A percentile compares a stretch with the other conserved stretches of the same genome.
Conservation (phyloP, 768 basidiomycete genomes). For the Suillus cothurnatus region DNA sequence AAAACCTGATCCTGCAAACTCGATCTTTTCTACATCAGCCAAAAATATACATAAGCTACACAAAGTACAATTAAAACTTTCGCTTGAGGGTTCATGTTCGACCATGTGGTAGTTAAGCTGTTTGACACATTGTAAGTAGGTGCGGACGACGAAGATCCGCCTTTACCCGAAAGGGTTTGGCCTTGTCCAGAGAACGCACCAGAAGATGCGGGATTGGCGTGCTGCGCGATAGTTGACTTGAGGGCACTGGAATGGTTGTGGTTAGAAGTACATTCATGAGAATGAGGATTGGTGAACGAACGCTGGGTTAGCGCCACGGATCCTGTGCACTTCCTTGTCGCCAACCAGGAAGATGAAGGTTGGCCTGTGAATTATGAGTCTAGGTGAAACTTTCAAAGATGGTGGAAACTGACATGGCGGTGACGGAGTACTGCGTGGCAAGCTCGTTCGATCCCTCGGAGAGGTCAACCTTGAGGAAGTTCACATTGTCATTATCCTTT, state of each 20-base stretch:
- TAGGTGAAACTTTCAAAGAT: neutral
- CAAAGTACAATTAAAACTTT: slow-evolving; percentile 65
- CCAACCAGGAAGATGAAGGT: slow-evolving; percentile 82
- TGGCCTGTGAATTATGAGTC: slow-evolving; percentile 52
- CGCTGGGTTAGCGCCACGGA: slow-evolving; percentile 71
- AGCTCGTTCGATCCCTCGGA: slow-evolving; percentile 67
- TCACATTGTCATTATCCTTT: slow-evolving; percentile 66
- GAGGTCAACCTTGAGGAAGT: slow-evolving; percentile 85
- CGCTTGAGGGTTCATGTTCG: slow-evolving; percentile 65
- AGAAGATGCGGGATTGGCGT: slow-evolving; percentile 43
- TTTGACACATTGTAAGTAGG: slow-evolving; percentile 36
- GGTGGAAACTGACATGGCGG: slow-evolving; percentile 63
- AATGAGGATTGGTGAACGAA: slow-evolving; percentile 36
- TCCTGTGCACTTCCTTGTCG: slow-evolving; percentile 63
- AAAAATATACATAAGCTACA: slow-evolving; percentile 62
- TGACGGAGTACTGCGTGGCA: slow-evolving; percentile 58
- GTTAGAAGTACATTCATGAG: slow-evolving; percentile 8
- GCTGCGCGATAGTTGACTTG: slow-evolving; percentile 57
- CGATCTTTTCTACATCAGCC: slow-evolving; percentile 35
- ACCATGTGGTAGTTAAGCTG: slow-evolving; percentile 39
- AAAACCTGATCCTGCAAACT: neutral
- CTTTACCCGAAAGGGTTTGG: slow-evolving; percentile 53
- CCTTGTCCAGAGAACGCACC: slow-evolving; percentile 71
- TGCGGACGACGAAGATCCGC: slow-evolving; percentile 45
- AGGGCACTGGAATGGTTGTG: slow-evolving; percentile 51